Evolutionary conservation across 306 rosid species (phyloP).

Genomic region (Inga oerstediana): DNA sequence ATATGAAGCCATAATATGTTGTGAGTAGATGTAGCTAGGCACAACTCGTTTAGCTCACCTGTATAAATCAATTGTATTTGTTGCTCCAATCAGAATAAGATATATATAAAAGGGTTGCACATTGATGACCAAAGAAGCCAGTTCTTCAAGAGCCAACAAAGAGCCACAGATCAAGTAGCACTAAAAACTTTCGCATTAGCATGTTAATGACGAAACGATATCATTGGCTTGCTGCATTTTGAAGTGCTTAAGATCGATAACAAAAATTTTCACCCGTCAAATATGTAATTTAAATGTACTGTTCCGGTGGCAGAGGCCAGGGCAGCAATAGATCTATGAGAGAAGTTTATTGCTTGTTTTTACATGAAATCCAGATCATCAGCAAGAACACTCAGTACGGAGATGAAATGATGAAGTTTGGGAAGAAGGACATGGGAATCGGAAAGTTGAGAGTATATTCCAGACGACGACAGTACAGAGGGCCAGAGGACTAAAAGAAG

Average conservation of each 20-base stretch:
- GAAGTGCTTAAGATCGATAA: background rate
- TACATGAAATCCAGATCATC: background rate
- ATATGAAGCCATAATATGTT: slow-evolving; percentile 24
- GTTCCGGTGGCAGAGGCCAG: slow-evolving; percentile 11
- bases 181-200: background rate
- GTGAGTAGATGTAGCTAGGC: slow-evolving; percentile 28
- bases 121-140: slow-evolving; percentile 13
- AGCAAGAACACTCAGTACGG: background rate
- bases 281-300: background rate
- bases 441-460: background rate
- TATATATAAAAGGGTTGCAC: background rate
- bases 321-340: background rate
- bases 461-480: background rate
- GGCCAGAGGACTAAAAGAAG: background rate
- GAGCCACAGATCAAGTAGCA: too few species aligned
- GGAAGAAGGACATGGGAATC: background rate
- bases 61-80: slow-evolving; percentile 38
- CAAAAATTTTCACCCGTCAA: background rate
- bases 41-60: slow-evolving; percentile 26
- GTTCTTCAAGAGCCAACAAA: background rate
- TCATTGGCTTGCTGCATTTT: background rate
- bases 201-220: background rate
- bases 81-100: background rate
- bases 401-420: background rate
- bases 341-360: background rate